phyloP scores from a whole-genome alignment of 352 stramenopile genomes.

The Thalassiosira hispida region DNA sequence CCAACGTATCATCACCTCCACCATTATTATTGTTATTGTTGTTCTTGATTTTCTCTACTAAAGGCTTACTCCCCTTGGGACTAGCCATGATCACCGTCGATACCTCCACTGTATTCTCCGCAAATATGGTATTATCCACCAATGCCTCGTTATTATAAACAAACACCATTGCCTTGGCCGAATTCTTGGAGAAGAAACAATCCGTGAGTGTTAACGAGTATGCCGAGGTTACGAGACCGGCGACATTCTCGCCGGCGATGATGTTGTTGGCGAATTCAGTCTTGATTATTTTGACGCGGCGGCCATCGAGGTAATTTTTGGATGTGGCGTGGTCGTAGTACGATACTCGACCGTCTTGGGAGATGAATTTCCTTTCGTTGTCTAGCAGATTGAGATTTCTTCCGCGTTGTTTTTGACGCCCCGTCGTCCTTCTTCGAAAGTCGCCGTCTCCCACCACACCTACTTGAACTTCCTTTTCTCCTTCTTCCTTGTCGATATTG shows the following conservation, averaged over 20 bases:
- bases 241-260: slow-evolving; percentile 14
- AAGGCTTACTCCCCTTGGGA: slow-evolving; percentile 10
- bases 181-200: slow-evolving; percentile 44
- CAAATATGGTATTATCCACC: slow-evolving; percentile 45
- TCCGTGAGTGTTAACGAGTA: slow-evolving; percentile 38
- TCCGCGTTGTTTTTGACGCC: neutral
- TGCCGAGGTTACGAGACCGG: slow-evolving; percentile 43
- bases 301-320: slow-evolving; percentile 33
- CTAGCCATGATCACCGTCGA: slow-evolving; percentile 38
- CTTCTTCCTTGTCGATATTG: neutral
- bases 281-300: slow-evolving; percentile 40
- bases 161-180: slow-evolving; percentile 41
- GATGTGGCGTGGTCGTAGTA: slow-evolving; percentile 29
- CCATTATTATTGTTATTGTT: neutral
- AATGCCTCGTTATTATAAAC: slow-evolving; percentile 50
- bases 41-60: neutral
- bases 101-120: slow-evolving; percentile 46
- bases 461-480: too few species aligned
- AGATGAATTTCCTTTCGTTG: slow-evolving; percentile 37
- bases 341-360: slow-evolving; percentile 16
- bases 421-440: neutral
- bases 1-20: neutral
- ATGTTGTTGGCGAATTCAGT: slow-evolving; percentile 42
- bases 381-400: slow-evolving; percentile 39
- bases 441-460: neutral